These are phyloP conservation scores for Austroboletus eburneus DNA, from an alignment of 768 basidiomycete genomes.

Conservation along the genomic window DNA sequence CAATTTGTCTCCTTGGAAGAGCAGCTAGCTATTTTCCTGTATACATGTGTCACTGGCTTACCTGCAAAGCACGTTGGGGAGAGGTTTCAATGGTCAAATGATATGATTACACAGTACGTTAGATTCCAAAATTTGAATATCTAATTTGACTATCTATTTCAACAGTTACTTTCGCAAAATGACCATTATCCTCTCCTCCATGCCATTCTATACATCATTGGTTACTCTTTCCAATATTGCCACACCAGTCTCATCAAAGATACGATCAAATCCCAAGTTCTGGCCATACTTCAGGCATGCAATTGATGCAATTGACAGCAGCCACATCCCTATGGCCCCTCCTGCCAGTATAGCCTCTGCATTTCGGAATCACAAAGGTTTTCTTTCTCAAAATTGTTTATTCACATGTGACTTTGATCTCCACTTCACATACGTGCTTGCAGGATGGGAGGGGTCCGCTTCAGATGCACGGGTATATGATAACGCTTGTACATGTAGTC, in stretches of 20 bases:
- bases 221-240: neutral
- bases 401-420: neutral
- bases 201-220: neutral
- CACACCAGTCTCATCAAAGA: neutral
- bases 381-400: neutral
- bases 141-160: too few species aligned
- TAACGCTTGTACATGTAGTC: conserved; percentile 23
- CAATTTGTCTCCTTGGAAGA: neutral
- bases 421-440: neutral
- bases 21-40: neutral
- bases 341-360: neutral
- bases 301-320: neutral
- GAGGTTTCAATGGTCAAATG: neutral
- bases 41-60: neutral
- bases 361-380: neutral
- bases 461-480: conserved; percentile 13
- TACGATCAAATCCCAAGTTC: neutral
- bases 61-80: neutral
- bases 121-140: too few species aligned
- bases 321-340: neutral
- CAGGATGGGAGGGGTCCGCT: neutral
- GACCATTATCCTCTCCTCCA: neutral
- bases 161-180: neutral
- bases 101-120: neutral
- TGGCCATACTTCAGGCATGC: neutral